Base-by-base conservation (phyloP, 805 yeast genomes). In the Schizosaccharomyces lindneri region DNA sequence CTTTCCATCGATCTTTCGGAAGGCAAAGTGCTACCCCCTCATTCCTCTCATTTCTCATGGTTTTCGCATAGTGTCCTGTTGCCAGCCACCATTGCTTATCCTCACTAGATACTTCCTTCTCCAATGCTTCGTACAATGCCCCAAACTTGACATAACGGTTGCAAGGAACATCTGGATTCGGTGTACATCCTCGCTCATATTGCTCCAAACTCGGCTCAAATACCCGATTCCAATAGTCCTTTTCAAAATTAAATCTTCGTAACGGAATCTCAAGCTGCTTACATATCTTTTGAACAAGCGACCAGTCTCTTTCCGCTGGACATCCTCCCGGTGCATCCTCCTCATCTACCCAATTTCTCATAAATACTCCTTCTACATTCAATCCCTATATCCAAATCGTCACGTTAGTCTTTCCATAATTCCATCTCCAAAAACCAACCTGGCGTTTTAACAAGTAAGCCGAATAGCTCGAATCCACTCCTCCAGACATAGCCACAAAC, bases 131-230 rank as follows among this genome's bases (percentile, higher is more conserved):
- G 4, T 82, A 71, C 72, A 93, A 75, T 62, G 75, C 77, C 1
- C 98, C 97, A 73, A 93, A 93, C 70, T 93, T 93, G 65, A 93
- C 84, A 69, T 80, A 79, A 63, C 78, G 77, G 70, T 93, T 93
- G 70, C 98, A 93, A 21, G 83, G 81, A 24, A 89, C 83, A 69
- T 93, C 98, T 0, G 98, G 97, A 67, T 93, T 93, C 0, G 98
- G 98, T 0, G 98, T 93, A 55, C 76, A 67, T 0, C 98, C 98
- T 9, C 64, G 67, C 43, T 75, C 72, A 69, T 89, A 93, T 67
- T 75, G 76, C 2, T 79, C 79, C 27, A 93, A 71, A 97, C 93
- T 90, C 1, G 98, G 97, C 68, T 81, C 83, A 70, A 93, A 93
- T 7, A 93, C 97, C 62, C 84, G 83, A 21, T 76, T 74, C 98